Conservation (phyloP, 257 asterid species). For the Capsicum chinense region DNA sequence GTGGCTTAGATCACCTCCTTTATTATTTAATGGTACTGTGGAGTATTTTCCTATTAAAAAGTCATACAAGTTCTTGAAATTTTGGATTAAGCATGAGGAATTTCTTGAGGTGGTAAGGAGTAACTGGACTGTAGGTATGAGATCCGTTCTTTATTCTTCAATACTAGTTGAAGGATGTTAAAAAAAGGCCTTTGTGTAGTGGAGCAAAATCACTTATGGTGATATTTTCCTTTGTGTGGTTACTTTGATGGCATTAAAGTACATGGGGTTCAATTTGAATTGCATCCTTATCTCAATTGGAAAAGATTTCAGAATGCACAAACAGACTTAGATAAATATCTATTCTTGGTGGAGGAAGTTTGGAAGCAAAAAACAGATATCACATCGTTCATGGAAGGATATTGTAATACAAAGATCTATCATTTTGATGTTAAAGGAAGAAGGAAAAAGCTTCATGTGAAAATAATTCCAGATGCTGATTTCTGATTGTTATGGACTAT, state of each 20-base stretch:
- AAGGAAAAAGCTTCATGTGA: neutral
- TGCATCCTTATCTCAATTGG: neutral
- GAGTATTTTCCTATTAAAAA: neutral
- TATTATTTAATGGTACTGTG: neutral
- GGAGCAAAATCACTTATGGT: neutral
- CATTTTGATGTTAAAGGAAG: neutral
- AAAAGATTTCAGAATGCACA: neutral
- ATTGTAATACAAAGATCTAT: neutral
- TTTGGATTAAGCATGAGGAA: neutral
- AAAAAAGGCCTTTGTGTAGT: neutral
- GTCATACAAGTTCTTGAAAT: neutral
- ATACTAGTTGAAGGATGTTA: neutral
- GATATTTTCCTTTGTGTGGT: neutral
- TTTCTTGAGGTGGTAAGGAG: neutral
- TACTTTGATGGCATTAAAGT: neutral
- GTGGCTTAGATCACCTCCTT: neutral
- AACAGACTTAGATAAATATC: neutral
- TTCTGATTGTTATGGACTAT: neutral
- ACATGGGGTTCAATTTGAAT: neutral
- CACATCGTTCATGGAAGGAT: neutral
- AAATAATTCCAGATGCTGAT: neutral
- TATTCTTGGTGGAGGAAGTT: slow-evolving; percentile 3
- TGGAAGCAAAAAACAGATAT: neutral
- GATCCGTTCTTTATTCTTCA: neutral
- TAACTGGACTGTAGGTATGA: neutral